A percentile compares a stretch with the other conserved stretches of the same genome.
Conservation (phyloP, 2,329 filamentous ascomycete species). For the Tolypocladium pustulatum region DNA sequence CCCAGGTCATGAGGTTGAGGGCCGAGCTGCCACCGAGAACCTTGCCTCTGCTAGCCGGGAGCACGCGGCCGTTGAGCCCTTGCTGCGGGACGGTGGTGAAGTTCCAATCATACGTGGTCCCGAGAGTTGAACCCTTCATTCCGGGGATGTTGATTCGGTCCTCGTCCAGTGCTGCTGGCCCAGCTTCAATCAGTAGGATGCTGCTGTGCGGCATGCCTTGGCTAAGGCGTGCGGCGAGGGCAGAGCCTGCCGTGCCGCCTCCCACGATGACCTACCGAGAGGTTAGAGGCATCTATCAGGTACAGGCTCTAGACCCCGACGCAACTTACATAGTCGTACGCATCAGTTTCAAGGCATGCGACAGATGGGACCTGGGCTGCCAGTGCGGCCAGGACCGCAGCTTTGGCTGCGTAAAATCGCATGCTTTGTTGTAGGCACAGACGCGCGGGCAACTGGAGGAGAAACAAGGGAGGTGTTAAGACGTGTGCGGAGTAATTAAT, state of each 20-base stretch:
- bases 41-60: not conserved
- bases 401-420: not conserved
- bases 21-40: not conserved
- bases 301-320: not conserved
- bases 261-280: not conserved
- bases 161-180: not conserved
- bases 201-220: not conserved
- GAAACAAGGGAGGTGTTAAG: not conserved
- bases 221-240: not conserved
- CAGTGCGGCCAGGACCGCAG: not conserved
- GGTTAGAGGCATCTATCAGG: not conserved
- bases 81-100: not conserved
- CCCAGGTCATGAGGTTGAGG: not conserved
- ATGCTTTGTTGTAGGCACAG: not conserved
- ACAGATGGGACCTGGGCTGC: not conserved
- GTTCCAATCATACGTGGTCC: not conserved
- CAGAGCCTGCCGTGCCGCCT: not conserved
- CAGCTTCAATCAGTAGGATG: not conserved
- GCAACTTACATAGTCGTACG: not conserved
- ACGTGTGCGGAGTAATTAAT: not conserved
- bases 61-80: not conserved
- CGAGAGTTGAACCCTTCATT: not conserved
- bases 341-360: not conserved
- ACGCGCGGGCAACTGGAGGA: not conserved
- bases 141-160: not conserved